Base-by-base conservation (phyloP, 2,329 filamentous ascomycete genomes). In the Pseudogymnoascus sp. region DNA sequence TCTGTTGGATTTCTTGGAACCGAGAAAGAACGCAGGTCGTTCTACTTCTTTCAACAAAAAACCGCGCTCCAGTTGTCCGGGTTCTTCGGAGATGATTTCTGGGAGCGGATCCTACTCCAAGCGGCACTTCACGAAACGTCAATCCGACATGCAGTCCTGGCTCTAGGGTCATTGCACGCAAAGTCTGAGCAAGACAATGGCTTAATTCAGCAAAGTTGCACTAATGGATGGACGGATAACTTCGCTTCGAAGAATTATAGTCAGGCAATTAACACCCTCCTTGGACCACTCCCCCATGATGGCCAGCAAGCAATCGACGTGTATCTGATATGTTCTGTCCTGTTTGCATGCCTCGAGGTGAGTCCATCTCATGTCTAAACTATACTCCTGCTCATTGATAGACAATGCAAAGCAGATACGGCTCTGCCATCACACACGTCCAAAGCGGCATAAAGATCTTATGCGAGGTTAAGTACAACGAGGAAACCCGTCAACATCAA, bases 401-500 rank as follows among this genome's bases (percentile, higher is more conserved):
- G 64, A 67, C 64, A 14, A 68, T 69, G 49, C 67, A 67, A 63
- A 64, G 65, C 7, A 68, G 63, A 21, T 66, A 66, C 40, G 65
- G 66, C 6, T 37, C 63, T 11, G 68, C 67, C 5, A 64, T 67
- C 7, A 62, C 66, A 16, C 67, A 69, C 38, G 16, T 68, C 9
- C 60, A 66, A 56, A 68, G 67, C 40, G 68, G 68, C 4, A 62
- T 42, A 5, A 69, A 68, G 46, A 69, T 69, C 3, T 46, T 69
- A 11, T 62, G 64, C 18, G 67, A 68, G 37, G 62, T 69, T n/a
- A 43, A 64, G 5, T 65, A 66, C 28, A 21, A 65, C 42, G 53
- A 66, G 40, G 23, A 49, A 34, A 63, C 62, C 14, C 21, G 23
- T 14, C 42, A 18, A 11, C 43, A 67, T 60, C 31, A 64, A 38